Conservation (phyloP, 345 rosid genomes). For the Xanthoceras sorbifolium region DNA sequence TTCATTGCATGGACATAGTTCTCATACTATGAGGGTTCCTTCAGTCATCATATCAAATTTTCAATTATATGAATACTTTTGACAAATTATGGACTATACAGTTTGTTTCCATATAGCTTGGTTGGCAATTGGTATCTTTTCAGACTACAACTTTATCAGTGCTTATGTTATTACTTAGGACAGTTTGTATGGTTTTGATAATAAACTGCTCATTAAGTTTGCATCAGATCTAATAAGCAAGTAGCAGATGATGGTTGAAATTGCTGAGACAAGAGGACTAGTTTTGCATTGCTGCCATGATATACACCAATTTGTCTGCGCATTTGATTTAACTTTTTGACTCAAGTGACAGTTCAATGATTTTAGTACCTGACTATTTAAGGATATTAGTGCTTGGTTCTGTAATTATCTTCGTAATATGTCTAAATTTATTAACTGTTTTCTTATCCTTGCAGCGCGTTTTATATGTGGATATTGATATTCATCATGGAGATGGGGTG, state of each 20-base stretch:
- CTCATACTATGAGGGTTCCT: background rate
- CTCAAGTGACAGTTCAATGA: background rate
- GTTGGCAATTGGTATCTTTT: background rate
- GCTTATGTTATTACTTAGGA: background rate
- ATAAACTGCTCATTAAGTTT: background rate
- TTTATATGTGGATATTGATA: slow-evolving; percentile 66
- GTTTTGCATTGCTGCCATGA: background rate
- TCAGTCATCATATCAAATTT: background rate
- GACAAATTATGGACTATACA: too few species aligned
- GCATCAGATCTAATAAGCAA: background rate
- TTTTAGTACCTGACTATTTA: background rate
- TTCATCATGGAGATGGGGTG: slow-evolving; percentile 72
- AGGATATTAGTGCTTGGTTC: background rate
- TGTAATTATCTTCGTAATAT: background rate
- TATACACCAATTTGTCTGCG: background rate
- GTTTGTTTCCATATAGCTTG: background rate
- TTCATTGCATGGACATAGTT: background rate
- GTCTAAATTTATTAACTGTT: background rate
- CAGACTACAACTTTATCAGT: background rate
- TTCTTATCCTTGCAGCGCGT: slow-evolving; percentile 47
- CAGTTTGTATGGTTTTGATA: slow-evolving; percentile 4
- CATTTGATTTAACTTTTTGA: background rate
- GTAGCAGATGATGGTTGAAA: background rate
- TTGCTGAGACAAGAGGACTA: background rate
- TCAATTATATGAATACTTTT: background rate